Base-by-base conservation (phyloP, 176 grass and related monocot species). In the Aegilops bicornis region DNA sequence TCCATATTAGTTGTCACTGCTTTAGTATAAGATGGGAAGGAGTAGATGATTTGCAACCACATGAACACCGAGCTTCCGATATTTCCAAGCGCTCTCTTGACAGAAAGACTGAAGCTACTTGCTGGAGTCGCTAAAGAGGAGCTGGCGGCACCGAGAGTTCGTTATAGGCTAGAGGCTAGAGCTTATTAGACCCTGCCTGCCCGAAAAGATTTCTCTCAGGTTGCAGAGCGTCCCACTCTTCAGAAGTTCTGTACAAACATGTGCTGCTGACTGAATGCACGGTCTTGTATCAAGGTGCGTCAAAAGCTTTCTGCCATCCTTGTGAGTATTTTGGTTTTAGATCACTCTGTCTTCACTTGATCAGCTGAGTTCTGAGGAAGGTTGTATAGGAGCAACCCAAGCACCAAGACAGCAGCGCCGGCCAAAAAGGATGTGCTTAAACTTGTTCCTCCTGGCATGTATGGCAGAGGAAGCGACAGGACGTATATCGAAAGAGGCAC, bases 381-480 rank as follows among this genome's bases (percentile, higher is more conserved):
- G 64, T 95, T 95, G 86, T 98, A 98, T 16, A 93, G 60, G 61
- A 91, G 76, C 83, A 98, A 86, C 74, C 95, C 95, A 17, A 95
- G 59, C 39, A 95, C 91, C 43, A 98, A 89, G 79, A 90, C 85
- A 31, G 82, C 86, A 79, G 79, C 87, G 79, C 91, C 96, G n/a
- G 80, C 70, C 40, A 91, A 35, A 80, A 98, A 95, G 17, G 82
- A 87, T 58, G 84, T 83, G 85, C 58, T 95, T 84, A 98, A 83
- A 74, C 65, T 88, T 77, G 93, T 85, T 22, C 86, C 88, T 86
- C 87, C 81, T 14, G 85, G 89, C 54, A 92, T 82, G 82, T 94
- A 95, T 77, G 96, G 91, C 31, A 98, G 83, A 45, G 93, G 93
- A 73, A 95, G 88, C 0, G 96, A 92, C 48, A 98, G 47, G 3